A percentile compares a stretch with the other conserved stretches of the same genome.
Conservation (phyloP, 106 monocot species). For the Dendrobium nobile region DNA sequence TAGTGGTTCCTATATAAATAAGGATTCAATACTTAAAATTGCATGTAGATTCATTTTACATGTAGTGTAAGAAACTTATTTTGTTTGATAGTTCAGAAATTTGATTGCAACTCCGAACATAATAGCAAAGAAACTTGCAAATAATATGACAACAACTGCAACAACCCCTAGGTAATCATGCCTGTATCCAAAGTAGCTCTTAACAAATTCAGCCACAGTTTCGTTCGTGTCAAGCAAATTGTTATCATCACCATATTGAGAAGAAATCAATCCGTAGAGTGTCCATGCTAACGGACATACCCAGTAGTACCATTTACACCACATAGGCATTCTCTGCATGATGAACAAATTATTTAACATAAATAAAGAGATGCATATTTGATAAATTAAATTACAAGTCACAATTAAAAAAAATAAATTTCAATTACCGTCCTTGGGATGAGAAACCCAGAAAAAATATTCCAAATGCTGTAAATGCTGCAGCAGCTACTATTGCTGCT, state of each 20-base stretch:
- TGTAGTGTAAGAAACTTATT: conserved; percentile 14
- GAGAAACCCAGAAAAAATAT: conserved; percentile 37
- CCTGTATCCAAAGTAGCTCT: conserved; percentile 44
- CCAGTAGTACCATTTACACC: conserved; percentile 92
- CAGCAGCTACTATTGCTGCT: conserved; percentile 28
- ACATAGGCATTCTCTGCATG: conserved; percentile 61
- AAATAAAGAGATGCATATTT: too few relatives aligned
- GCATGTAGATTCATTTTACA: too few relatives aligned
- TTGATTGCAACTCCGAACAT: conserved; percentile 60
- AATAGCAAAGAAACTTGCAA: conserved; percentile 46
- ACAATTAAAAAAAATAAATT: neutral
- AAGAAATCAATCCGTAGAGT: conserved; percentile 56
- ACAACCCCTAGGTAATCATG: conserved; percentile 55
- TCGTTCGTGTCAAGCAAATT: neutral
- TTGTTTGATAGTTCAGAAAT: conserved; percentile 61
- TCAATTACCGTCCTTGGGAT: conserved; percentile 34
- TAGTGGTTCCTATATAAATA: too few relatives aligned
- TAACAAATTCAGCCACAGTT: conserved; percentile 28
- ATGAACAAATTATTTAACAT: neutral
- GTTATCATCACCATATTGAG: conserved; percentile 49
- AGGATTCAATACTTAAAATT: too few relatives aligned
- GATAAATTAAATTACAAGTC: neutral
- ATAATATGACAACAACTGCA: conserved; percentile 38
- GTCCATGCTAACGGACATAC: conserved; percentile 39
- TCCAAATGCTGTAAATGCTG: conserved; percentile 44